Base-by-base conservation (phyloP, 73 alveolate genomes). In the Paramecium tetraurelia region DNA sequence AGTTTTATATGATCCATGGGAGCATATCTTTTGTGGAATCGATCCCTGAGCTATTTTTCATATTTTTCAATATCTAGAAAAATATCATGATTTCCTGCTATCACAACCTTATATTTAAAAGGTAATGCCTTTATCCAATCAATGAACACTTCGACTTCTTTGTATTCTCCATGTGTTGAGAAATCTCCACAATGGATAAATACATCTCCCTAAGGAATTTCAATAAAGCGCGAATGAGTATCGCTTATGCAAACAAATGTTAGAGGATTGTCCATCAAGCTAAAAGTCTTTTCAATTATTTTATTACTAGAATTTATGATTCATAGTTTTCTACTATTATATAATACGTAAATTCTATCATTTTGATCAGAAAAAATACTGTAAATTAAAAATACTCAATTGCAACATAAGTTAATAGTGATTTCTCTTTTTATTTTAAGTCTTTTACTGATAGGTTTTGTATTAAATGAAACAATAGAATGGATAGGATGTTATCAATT, bases 41-140 rank as follows among this genome's bases (percentile, higher is more conserved):
- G 8, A 36, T 43, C 24, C 20, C 58, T 44, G 20, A 14, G 50
- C 8, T 3, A 2, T 7, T 31, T 50, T 5, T 59, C 18, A 41
- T 90, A 92, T 24, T 75, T 31, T 11, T 43, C 77, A 36, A 36
- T 57, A 44, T 94, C 97, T 1, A 94, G 71, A 10, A 94, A 43
- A 18, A 68, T 20, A 33, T 94, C 97, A 71, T 94, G 97, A 27
- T 94, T 94, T 10, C 97, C 97, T 18, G 95, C 92, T 14, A 94
- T 86, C 1, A 92, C 93, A 24, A 94, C 50, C 70, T 92, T 94
- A 53, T 93, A 58, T 85, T 94, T 22, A 41, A 71, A 77, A 18
- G 40, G 59, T 53, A 21, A 14, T 14, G 20, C 35, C 59, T 50
- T 84, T 29, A 94, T 14, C 95, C 95, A 94, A n/a, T 46, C 69